A percentile compares a stretch with the other conserved stretches of the same genome.
phyloP scores from a whole-genome alignment of 352 stramenopile genomes.

The Phytophthora pseudosyringae region DNA sequence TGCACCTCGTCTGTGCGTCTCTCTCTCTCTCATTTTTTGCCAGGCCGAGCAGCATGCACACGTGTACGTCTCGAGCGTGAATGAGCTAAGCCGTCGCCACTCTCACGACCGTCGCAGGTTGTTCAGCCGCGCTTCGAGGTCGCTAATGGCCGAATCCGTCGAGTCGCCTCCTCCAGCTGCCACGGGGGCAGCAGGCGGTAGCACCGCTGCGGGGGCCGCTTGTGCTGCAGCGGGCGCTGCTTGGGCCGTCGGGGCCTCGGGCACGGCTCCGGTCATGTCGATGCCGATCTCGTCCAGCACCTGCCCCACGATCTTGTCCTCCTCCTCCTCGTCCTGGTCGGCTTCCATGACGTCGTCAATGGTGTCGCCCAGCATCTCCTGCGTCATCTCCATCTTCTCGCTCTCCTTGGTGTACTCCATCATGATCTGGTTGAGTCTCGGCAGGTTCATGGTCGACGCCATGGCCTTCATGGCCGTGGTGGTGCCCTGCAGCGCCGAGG shows the following conservation, averaged over 20 bases:
- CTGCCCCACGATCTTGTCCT: slow-evolving; percentile 96
- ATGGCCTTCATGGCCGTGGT: slow-evolving; percentile 85
- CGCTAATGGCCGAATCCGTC: slow-evolving; percentile 90
- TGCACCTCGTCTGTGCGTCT: too few species aligned
- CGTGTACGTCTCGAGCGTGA: slow-evolving; percentile 1
- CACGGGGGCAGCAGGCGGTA: slow-evolving; percentile 60
- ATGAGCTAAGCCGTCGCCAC: slow-evolving; percentile 1
- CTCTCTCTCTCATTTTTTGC: background rate
- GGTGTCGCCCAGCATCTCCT: slow-evolving; percentile 98
- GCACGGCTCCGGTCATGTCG: slow-evolving; percentile 92
- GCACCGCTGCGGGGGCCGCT: slow-evolving; percentile 45
- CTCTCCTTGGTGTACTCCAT: slow-evolving; percentile 98
- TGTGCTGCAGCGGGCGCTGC: slow-evolving; percentile 49
- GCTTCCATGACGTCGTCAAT: slow-evolving; percentile 97
- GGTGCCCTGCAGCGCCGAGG: slow-evolving; percentile 82
- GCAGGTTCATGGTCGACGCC: slow-evolving; percentile 97
- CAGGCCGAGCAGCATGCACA: background rate
- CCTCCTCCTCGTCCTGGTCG: slow-evolving; percentile 95
- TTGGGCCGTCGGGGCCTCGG: slow-evolving; percentile 83
- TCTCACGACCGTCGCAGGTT: slow-evolving; percentile 91
- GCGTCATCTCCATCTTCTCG: slow-evolving; percentile 97
- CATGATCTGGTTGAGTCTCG: slow-evolving; percentile 98
- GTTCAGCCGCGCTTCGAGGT: slow-evolving; percentile 97
- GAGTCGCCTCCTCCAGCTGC: slow-evolving; percentile 50
- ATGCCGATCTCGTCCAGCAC: slow-evolving; percentile 98